Base-by-base conservation (phyloP, 1,139 yeast species). In the Nakaseomyces sp. region DNA sequence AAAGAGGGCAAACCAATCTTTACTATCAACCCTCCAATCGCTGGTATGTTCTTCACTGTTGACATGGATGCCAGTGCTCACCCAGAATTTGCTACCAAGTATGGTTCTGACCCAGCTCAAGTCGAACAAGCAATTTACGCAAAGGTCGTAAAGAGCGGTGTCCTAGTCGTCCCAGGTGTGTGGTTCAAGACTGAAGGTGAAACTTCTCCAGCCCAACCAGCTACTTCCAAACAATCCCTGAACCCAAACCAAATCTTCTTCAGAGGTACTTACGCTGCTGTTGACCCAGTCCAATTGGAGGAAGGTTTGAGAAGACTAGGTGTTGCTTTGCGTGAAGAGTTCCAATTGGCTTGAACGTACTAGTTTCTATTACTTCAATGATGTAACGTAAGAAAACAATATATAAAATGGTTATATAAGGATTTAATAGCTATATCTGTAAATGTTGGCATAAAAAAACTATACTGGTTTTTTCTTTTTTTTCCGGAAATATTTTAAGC, bases 201-300 rank as follows among this genome's bases (percentile, higher is more conserved):
- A 45, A 66, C 73, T 26, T 53, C 46, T 30, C 70, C 72, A 28
- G 78, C 82, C 19, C 88, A 76, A 53, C 79, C 79, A 30, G 74
- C 70, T 19, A 63, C 60, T 16, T 64, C 65, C 20, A 58, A 65
- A 37, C 67, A 68, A 17, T 58, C 57, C 26, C 55, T 58, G 46
- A 66, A 70, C 17, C 62, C 66, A 46, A 68, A 69, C 50, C 66
- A 69, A 47, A 65, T 77, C 40, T 76, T 77, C 65, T 77, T 77
- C 59, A 73, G 83, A 66, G 82, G 81, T 44, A 77, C 83, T 18
- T 77, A 77, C 52, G 86, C 85, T 43, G 85, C 86, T 32, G 83
- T 78, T 25, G 77, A 82, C 19, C 70, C 77, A 52, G 82, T 77
- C 44, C 67, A 72, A 47, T 68, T 79, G 57, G 67, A 56, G 38